Evolutionary conservation across 1,284 basidiomycete species (phyloP), one percentile per base, ranked within the genome.

Genomic region (Ustilago esculenta): DNA sequence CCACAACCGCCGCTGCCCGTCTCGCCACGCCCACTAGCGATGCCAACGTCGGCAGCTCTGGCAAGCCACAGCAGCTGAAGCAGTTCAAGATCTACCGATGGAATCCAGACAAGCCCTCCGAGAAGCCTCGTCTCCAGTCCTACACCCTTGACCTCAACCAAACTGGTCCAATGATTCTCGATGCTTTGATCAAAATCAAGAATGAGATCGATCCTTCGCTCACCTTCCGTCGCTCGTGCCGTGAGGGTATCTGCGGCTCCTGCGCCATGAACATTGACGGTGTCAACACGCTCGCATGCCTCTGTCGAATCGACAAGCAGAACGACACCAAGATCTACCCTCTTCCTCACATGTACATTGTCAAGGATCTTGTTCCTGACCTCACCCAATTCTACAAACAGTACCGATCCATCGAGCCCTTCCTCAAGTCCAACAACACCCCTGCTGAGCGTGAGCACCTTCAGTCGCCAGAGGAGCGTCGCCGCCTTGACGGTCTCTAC

Each of bases 181-280:
- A 95, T 77, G 77, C 78, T 2, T 87, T 95, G 76, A 96, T 98
- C 85, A 98, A 98, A 85, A 97, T 98, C 83, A 98, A 98, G 88
- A 98, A 98, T 84, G 94, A 98, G 84, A 82, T 94, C 23, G 95
- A 98, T 85, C 91, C 95, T 7, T 96, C 95, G 2, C 86, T 98
- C 40, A 97, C 94, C 15, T 98, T 98, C 87, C 90, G 94, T 35
- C 89, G 94, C 55, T 96, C 92, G 27, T 98, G 95, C 87, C 86
- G 95, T 73, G 95, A 98, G 86, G 95, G 95, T 65, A 98, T 98
- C 79, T 98, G 96, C 81, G 96, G 95, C 40, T 94, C 92, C 15
- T 98, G 95, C 82, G 94, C 95, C 63, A 97, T 98, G 95, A 98
- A 98, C 87, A 92, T 98, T 81, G 90, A 98, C 83, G 95, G 95